Percentiles rank a stretch among this genome's conserved stretches.
Evolutionary conservation across 2,329 filamentous ascomycete genomes (phyloP).

Genomic region (Elsinoe perseae): DNA sequence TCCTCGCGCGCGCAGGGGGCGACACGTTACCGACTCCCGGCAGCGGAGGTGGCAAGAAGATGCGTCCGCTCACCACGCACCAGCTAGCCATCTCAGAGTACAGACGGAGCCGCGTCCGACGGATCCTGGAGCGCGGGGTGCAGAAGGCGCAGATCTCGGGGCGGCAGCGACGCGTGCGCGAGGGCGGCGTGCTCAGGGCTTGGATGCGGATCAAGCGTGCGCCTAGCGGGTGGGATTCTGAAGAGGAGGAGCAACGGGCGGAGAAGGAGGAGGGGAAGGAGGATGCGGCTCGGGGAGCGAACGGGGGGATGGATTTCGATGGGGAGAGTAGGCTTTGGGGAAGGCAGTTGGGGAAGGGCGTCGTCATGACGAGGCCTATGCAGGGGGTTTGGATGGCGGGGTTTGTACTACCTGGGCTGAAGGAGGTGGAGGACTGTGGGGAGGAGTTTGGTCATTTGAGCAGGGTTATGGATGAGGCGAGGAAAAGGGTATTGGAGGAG

Average conservation of each 20-base stretch:
- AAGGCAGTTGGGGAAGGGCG: not conserved
- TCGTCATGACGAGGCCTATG: not conserved
- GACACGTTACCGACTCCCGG: slow-evolving; percentile 30
- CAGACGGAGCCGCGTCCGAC: slow-evolving; percentile 69
- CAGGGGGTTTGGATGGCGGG: slow-evolving; percentile 12
- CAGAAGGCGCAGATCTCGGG: slow-evolving; percentile 58
- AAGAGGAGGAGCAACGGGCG: slow-evolving; percentile 31
- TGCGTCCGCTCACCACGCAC: slow-evolving; percentile 70
- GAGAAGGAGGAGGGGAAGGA: slow-evolving; percentile 29
- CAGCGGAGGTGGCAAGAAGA: slow-evolving; percentile 43
- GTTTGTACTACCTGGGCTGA: slow-evolving; percentile 23
- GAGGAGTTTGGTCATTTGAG: slow-evolving; percentile 8
- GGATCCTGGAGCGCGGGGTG: slow-evolving; percentile 69
- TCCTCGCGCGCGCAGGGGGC: slow-evolving; percentile 14
- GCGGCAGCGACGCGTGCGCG: slow-evolving; percentile 53
- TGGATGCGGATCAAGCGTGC: slow-evolving; percentile 53
- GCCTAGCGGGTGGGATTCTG: slow-evolving; percentile 41
- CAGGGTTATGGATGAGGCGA: slow-evolving; percentile 2
- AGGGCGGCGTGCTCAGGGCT: slow-evolving; percentile 60
- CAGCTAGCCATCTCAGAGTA: slow-evolving; percentile 75
- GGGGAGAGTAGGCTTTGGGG: slow-evolving; percentile 3
- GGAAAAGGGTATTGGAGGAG: slow-evolving; percentile 8
- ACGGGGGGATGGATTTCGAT: slow-evolving; percentile 1
- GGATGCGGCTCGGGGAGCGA: slow-evolving; percentile 21
- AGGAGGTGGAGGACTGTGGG: slow-evolving; percentile 16